Percentiles rank a stretch among this genome's conserved stretches.
phyloP scores from a whole-genome alignment of 73 alveolate genomes.

The Stentor roeselii region DNA sequence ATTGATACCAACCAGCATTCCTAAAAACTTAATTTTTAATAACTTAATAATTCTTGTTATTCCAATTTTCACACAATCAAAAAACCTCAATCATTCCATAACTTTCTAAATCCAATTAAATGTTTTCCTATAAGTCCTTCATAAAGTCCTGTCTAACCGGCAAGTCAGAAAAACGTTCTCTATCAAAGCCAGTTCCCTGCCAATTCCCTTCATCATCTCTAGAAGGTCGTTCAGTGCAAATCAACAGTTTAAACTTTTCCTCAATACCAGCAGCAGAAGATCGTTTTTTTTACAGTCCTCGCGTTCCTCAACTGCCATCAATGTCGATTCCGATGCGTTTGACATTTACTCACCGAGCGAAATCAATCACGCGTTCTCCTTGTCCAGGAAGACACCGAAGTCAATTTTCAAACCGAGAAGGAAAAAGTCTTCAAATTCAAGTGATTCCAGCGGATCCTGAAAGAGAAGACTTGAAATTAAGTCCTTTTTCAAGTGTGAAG shows the following conservation, averaged over 20 bases:
- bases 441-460: background rate
- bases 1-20: no score
- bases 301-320: background rate
- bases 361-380: background rate
- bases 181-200: background rate
- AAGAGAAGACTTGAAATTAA: background rate
- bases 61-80: background rate
- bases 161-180: background rate
- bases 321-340: background rate
- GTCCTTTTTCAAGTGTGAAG: background rate
- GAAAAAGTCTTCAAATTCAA: background rate
- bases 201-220: background rate
- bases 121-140: background rate
- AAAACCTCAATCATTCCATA: background rate
- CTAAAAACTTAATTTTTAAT: no score
- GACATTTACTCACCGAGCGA: background rate
- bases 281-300: background rate
- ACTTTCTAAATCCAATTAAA: background rate
- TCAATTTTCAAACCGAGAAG: background rate
- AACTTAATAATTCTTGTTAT: no score
- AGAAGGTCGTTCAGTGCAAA: background rate
- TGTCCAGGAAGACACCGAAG: background rate
- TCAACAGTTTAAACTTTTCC: background rate
- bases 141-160: background rate
- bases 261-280: background rate